phyloP scores from a whole-genome alignment of 805 yeast genomes.

The Zygotorulaspora florentina region DNA sequence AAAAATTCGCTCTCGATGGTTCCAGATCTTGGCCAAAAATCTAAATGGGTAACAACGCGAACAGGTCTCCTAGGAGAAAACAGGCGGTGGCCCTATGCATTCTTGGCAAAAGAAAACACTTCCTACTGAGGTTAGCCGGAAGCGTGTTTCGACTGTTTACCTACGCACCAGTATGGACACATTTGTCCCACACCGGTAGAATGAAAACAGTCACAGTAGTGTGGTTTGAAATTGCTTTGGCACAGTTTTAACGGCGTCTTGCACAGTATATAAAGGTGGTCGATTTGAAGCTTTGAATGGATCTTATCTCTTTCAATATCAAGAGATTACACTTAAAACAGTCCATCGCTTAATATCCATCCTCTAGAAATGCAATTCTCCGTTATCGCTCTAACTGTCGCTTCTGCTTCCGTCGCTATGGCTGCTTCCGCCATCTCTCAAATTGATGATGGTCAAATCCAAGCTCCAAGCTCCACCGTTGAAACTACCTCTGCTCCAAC shows the following conservation, averaged over 20 bases:
- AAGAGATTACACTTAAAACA: neutral
- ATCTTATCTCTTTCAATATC: too few relatives aligned
- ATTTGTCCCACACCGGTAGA: too few relatives aligned
- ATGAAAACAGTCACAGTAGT: neutral
- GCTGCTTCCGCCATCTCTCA: constrained; percentile 15
- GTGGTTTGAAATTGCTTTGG: neutral
- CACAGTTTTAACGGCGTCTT: too few relatives aligned
- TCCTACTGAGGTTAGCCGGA: neutral
- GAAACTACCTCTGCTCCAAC: constrained; percentile 5
- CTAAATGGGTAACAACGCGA: constrained; percentile 1
- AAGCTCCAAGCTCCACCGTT: constrained; percentile 11
- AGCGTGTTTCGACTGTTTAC: neutral
- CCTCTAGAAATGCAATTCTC: constrained; percentile 15
- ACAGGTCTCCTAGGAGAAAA: neutral
- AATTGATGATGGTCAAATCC: constrained; percentile 17
- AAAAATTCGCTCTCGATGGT: neutral
- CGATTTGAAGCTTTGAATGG: too few relatives aligned
- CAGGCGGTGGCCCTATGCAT: too few relatives aligned
- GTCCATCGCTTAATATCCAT: constrained; percentile 10
- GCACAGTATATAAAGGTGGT: too few relatives aligned
- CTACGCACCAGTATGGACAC: too few relatives aligned
- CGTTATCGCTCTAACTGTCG: constrained; percentile 15
- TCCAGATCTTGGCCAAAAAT: constrained; percentile 1
- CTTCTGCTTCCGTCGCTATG: constrained; percentile 13
- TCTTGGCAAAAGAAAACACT: neutral